These are phyloP conservation scores for Mycosphaerella sp. DNA, from an alignment of 2,329 filamentous ascomycete species.

Conservation along the genomic window DNA sequence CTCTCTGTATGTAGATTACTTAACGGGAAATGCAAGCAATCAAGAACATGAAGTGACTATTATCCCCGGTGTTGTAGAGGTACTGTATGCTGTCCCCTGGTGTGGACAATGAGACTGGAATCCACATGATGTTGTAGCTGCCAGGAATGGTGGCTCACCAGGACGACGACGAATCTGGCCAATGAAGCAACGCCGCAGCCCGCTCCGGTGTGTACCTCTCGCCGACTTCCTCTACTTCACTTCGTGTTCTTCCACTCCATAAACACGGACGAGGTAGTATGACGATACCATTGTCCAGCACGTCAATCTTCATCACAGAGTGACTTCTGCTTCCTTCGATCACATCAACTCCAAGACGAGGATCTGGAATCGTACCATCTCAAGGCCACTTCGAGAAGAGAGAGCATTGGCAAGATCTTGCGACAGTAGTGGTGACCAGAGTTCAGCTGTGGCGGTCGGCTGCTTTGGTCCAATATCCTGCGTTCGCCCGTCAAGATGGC, in stretches of 20 bases:
- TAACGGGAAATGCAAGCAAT: slow-evolving; percentile 3
- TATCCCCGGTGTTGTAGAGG: not conserved
- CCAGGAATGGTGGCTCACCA: too few species aligned
- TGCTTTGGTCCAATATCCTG: not conserved
- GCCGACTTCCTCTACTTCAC: not conserved
- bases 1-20: slow-evolving; percentile 10
- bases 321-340: too few species aligned
- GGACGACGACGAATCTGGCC: not conserved
- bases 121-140: too few species aligned
- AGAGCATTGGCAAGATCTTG: not conserved
- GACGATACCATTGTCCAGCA: too few species aligned
- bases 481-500: slow-evolving; percentile 5
- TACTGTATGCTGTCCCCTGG: not conserved
- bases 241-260: not conserved
- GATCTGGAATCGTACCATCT: not conserved
- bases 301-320: too few species aligned
- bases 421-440: not conserved
- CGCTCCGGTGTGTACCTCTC: not conserved
- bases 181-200: slow-evolving; percentile 3
- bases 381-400: not conserved
- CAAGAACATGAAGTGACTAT: not conserved
- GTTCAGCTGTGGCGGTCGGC: slow-evolving; percentile 7
- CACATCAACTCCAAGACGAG: too few species aligned
- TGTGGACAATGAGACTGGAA: not conserved
- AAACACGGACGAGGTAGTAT: too few species aligned